Conservation (phyloP, 768 basidiomycete genomes). For the Amanita pseudoporphyria region DNA sequence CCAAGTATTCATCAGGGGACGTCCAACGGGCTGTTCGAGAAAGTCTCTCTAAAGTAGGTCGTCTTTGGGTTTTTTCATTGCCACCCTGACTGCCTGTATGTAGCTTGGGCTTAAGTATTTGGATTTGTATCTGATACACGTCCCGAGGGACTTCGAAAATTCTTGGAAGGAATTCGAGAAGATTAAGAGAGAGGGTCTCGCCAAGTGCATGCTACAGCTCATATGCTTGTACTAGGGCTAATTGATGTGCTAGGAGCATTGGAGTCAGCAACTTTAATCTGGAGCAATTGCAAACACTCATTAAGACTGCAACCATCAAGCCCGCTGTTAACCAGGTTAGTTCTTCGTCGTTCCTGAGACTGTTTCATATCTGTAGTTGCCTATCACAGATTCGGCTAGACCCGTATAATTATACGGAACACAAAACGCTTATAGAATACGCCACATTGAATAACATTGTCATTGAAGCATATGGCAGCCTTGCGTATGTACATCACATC, state of each 20-base stretch:
- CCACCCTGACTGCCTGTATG: not conserved
- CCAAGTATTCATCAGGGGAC: constrained; percentile 39
- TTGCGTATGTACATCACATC: constrained; percentile 35
- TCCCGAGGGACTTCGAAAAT: constrained; percentile 26
- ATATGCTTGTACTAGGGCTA: constrained; percentile 4
- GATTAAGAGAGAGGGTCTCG: constrained; percentile 34
- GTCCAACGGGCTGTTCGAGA: constrained; percentile 30
- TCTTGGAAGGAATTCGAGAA: constrained; percentile 51
- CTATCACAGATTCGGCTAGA: constrained; percentile 52
- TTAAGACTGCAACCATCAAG: constrained; percentile 40
- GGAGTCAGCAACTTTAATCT: constrained; percentile 65
- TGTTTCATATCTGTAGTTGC: not conserved
- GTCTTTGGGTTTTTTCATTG: not conserved
- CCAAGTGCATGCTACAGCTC: constrained; percentile 22
- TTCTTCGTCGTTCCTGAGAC: not conserved
- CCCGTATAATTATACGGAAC: constrained; percentile 54
- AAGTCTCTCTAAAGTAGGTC: constrained; percentile 41
- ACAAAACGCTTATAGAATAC: constrained; percentile 48
- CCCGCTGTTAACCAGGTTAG: constrained; percentile 72
- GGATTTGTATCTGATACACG: constrained; percentile 66
- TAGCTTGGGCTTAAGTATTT: constrained; percentile 54
- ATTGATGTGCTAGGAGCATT: constrained; percentile 39
- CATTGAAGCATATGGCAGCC: constrained; percentile 62
- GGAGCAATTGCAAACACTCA: constrained; percentile 38
- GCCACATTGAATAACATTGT: constrained; percentile 48